A percentile compares a stretch with the other conserved stretches of the same genome.
Conservation (phyloP, 2,329 filamentous ascomycete species). For the Neofusicoccum sp. region DNA sequence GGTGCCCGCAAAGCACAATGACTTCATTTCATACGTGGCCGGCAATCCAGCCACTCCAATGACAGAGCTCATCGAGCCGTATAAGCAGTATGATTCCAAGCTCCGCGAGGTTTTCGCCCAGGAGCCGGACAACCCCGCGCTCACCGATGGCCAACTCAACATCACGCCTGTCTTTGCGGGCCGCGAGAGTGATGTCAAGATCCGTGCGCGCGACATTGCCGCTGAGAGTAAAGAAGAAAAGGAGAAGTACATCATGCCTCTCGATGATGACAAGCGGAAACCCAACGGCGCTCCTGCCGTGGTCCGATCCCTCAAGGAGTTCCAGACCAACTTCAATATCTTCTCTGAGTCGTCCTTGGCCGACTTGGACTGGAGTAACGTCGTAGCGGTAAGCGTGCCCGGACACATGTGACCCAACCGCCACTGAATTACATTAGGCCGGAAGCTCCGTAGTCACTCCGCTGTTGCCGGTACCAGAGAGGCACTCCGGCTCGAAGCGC, state of each 20-base stretch:
- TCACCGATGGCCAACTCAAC: constrained; percentile 60
- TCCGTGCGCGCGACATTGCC: constrained; percentile 60
- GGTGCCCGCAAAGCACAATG: constrained; percentile 39
- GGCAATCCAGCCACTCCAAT: constrained; percentile 55
- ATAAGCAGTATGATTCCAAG: constrained; percentile 64
- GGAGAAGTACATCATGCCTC: constrained; percentile 66
- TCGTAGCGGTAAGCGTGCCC: constrained; percentile 55
- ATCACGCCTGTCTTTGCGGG: constrained; percentile 64
- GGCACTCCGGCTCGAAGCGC: constrained; percentile 40
- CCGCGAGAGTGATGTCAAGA: constrained; percentile 55
- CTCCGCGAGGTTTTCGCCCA: constrained; percentile 69
- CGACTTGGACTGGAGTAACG: constrained; percentile 78
- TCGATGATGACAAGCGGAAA: constrained; percentile 62
- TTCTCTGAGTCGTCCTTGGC: constrained; percentile 77
- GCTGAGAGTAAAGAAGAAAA: constrained; percentile 60
- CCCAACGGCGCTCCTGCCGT: constrained; percentile 64
- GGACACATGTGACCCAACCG: neutral
- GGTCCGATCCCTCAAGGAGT: constrained; percentile 66
- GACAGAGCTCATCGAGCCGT: constrained; percentile 61
- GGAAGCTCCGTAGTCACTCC: constrained; percentile 80
- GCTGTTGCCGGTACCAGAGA: constrained; percentile 63
- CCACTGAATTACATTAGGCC: constrained; percentile 40
- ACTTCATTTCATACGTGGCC: constrained; percentile 54
- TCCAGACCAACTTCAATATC: constrained; percentile 74
- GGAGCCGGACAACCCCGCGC: constrained; percentile 57